Conservation (phyloP, 208 protist genomes). For the Leptomonas seymouri region DNA sequence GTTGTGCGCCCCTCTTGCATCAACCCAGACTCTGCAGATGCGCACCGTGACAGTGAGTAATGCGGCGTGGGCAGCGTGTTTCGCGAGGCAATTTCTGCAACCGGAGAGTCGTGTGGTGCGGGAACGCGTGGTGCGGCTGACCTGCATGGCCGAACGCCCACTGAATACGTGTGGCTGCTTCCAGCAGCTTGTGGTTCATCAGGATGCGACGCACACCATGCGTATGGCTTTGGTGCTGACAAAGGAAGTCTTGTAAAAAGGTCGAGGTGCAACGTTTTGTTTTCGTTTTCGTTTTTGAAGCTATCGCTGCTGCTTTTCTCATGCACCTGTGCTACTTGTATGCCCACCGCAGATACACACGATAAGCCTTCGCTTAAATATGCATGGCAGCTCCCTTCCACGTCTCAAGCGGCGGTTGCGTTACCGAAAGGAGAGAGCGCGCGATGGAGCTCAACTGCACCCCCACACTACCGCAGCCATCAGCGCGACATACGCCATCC, state of each 20-base stretch:
- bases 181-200: slow-evolving; percentile 76
- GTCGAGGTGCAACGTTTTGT: background rate
- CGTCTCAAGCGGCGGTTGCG: too few species aligned
- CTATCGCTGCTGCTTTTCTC: background rate
- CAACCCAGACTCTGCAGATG: slow-evolving; percentile 21
- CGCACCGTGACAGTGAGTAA: slow-evolving; percentile 28
- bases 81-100: slow-evolving; percentile 30
- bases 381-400: too few species aligned
- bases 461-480: too few species aligned
- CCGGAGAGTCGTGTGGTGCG: slow-evolving; percentile 27
- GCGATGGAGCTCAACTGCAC: too few species aligned
- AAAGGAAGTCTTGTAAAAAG: slow-evolving; percentile 60
- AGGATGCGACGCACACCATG: slow-evolving; percentile 43
- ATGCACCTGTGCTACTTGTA: background rate
- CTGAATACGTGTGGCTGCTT: slow-evolving; percentile 69
- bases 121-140: slow-evolving; percentile 55
- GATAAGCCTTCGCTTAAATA: too few species aligned
- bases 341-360: too few species aligned
- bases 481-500: too few species aligned
- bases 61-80: slow-evolving; percentile 23
- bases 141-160: slow-evolving; percentile 79
- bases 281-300: background rate
- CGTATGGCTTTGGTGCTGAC: slow-evolving; percentile 60
- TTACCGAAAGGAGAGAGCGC: too few species aligned
- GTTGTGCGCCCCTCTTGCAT: slow-evolving; percentile 26